These are phyloP conservation scores for Beauveria rudraprayagi DNA, from an alignment of 2,329 filamentous ascomycete species.

Conservation along the genomic window DNA sequence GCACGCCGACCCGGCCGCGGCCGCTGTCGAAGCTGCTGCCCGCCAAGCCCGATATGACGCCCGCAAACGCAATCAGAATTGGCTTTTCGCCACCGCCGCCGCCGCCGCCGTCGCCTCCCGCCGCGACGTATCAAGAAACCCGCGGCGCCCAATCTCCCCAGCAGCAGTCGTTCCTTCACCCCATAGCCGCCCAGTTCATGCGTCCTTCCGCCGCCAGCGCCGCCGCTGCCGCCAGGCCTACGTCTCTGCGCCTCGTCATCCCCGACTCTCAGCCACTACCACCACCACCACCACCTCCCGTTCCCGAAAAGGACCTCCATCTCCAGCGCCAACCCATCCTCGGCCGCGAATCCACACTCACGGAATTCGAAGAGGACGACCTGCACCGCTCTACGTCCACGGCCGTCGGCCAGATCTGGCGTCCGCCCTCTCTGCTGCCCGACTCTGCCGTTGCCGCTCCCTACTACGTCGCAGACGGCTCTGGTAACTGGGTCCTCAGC, in stretches of 20 bases:
- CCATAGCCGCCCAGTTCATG: conserved; percentile 14
- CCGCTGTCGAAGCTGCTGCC: conserved; percentile 37
- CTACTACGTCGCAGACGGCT: conserved; percentile 42
- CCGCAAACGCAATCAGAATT: neutral
- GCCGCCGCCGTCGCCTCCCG: neutral
- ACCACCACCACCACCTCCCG: conserved; percentile 5
- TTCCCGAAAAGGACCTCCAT: conserved; percentile 7
- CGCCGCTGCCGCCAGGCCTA: neutral
- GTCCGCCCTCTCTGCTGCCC: conserved; percentile 36
- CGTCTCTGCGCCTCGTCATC: conserved; percentile 1
- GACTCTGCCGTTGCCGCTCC: conserved; percentile 22
- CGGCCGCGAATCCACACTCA: conserved; percentile 36
- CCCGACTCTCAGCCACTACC: conserved; percentile 10
- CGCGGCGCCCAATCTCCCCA: conserved; percentile 12
- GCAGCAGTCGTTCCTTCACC: neutral
- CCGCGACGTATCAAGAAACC: neutral
- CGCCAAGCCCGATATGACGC: conserved; percentile 33
- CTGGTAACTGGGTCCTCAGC: conserved; percentile 45
- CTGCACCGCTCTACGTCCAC: conserved; percentile 27
- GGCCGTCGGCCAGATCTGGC: conserved; percentile 39
- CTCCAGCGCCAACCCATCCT: neutral
- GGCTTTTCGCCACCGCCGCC: neutral
- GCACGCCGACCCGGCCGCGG: conserved; percentile 19
- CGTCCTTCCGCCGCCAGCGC: neutral
- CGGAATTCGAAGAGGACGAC: conserved; percentile 45